phyloP scores from a whole-genome alignment of 2,329 filamentous ascomycete species.

The Biscogniauxia marginata region DNA sequence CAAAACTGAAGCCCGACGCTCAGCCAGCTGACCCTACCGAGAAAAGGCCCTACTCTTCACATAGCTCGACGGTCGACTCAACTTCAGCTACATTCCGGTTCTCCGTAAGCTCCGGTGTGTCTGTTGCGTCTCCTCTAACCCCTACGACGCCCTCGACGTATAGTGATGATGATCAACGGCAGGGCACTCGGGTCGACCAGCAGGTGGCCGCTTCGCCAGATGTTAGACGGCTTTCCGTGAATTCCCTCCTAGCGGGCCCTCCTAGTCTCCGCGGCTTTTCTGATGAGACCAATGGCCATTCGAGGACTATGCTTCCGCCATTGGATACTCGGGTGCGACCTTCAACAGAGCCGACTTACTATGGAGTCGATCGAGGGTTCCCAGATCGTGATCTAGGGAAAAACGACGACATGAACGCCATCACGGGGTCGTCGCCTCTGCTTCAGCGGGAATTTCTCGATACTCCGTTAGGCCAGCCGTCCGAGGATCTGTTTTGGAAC shows the following conservation, averaged over 20 bases:
- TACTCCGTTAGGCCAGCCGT: conserved; percentile 31
- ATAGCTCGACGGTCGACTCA: conserved; percentile 30
- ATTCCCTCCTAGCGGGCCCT: conserved; percentile 59
- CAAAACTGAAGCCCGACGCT: conserved; percentile 24
- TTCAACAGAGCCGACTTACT: conserved; percentile 46
- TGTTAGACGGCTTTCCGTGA: conserved; percentile 56
- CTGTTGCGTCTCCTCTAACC: conserved; percentile 38
- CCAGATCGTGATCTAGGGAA: conserved; percentile 67
- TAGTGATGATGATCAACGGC: conserved; percentile 36
- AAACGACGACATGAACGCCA: conserved; percentile 69
- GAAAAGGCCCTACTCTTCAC: conserved; percentile 30
- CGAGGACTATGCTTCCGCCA: conserved; percentile 24
- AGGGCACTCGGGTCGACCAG: conserved; percentile 19
- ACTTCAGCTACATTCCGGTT: conserved; percentile 25
- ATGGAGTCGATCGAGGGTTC: conserved; percentile 70
- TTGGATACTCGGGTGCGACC: conserved; percentile 23
- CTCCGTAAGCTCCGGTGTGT: conserved; percentile 24
- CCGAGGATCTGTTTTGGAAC: conserved; percentile 35
- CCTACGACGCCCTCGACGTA: conserved; percentile 40
- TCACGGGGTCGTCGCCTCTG: conserved; percentile 43
- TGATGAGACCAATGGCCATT: conserved; percentile 22
- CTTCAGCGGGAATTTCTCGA: conserved; percentile 28
- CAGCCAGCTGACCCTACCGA: conserved; percentile 23
- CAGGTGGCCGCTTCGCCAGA: conserved; percentile 22
- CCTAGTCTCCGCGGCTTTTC: conserved; percentile 33